These are phyloP conservation scores for Aspergillus haitiensis DNA, from an alignment of 495 filamentous ascomycete species.

Conservation along the genomic window DNA sequence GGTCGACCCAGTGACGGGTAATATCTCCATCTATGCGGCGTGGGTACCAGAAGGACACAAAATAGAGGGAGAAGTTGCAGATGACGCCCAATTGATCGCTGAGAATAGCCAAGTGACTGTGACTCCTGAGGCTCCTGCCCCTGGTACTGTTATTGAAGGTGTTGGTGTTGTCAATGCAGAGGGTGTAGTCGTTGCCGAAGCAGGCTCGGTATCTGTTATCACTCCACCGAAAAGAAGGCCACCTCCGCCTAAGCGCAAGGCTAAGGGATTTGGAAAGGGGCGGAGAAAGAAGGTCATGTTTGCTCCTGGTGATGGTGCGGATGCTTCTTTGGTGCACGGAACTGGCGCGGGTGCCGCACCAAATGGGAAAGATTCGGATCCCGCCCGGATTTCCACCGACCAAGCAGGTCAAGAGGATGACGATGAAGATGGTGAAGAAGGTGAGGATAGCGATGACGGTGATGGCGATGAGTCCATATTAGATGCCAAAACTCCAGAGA, in stretches of 20 bases:
- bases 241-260: constrained; percentile 75
- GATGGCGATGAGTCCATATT: constrained; percentile 58
- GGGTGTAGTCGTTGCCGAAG: constrained; percentile 59
- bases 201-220: constrained; percentile 43
- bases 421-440: constrained; percentile 38
- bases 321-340: constrained; percentile 39
- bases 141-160: constrained; percentile 62
- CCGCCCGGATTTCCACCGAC: constrained; percentile 36
- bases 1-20: constrained; percentile 69
- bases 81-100: constrained; percentile 43
- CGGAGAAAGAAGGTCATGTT: constrained; percentile 66
- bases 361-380: constrained; percentile 39
- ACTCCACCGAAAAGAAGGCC: constrained; percentile 59
- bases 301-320: constrained; percentile 45
- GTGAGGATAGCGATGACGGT: constrained; percentile 55
- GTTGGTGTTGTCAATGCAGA: constrained; percentile 61
- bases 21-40: constrained; percentile 76
- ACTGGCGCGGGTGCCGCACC: constrained; percentile 27
- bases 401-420: constrained; percentile 48
- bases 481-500: constrained; percentile 51
- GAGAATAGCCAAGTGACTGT: constrained; percentile 38
- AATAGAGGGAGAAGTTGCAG: constrained; percentile 76
- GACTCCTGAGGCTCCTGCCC: constrained; percentile 49
- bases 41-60: constrained; percentile 77
- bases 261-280: constrained; percentile 65